A percentile compares a stretch with the other conserved stretches of the same genome.
Evolutionary conservation across 768 basidiomycete genomes (phyloP).

Genomic region (Lentinus brumalis): DNA sequence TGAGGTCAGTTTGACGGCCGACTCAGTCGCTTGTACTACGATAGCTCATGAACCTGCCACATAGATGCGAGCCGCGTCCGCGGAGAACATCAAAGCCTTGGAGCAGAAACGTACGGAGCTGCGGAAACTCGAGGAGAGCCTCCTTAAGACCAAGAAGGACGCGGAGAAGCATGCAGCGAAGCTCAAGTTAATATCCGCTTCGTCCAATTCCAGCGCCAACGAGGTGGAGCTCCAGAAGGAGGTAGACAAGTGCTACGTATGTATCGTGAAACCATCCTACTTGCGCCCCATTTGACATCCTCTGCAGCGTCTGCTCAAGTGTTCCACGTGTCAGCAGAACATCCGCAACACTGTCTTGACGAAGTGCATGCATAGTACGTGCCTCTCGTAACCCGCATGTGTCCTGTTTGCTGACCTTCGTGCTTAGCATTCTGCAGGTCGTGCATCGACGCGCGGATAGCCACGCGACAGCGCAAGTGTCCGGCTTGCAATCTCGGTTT

Average conservation of each 20-base stretch:
- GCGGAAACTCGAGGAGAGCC: slow-evolving; percentile 49
- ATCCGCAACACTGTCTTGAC: slow-evolving; percentile 81
- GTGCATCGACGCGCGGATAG: slow-evolving; percentile 85
- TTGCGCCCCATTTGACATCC: background rate
- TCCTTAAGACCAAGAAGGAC: slow-evolving; percentile 50
- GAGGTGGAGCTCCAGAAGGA: slow-evolving; percentile 48
- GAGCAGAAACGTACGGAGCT: slow-evolving; percentile 39
- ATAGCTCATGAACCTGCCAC: background rate
- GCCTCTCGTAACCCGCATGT: background rate
- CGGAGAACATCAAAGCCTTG: slow-evolving; percentile 38
- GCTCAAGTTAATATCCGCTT: slow-evolving; percentile 41
- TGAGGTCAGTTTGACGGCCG: slow-evolving; percentile 39
- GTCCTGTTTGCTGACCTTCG: background rate
- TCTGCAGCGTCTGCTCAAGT: slow-evolving; percentile 76
- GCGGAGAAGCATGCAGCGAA: slow-evolving; percentile 50
- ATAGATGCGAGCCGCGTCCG: slow-evolving; percentile 10
- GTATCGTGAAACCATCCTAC: background rate
- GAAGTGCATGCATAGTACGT: slow-evolving; percentile 92
- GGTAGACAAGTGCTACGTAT: slow-evolving; percentile 61
- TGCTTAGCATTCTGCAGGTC: slow-evolving; percentile 76
- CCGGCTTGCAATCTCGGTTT: slow-evolving; percentile 85
- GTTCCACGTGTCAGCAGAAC: slow-evolving; percentile 80
- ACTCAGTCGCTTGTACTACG: background rate
- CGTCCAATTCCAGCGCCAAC: slow-evolving; percentile 26
- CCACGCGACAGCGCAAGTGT: slow-evolving; percentile 92